Base-by-base conservation (phyloP, 139 green algal species). In the Chlorella sp. region DNA sequence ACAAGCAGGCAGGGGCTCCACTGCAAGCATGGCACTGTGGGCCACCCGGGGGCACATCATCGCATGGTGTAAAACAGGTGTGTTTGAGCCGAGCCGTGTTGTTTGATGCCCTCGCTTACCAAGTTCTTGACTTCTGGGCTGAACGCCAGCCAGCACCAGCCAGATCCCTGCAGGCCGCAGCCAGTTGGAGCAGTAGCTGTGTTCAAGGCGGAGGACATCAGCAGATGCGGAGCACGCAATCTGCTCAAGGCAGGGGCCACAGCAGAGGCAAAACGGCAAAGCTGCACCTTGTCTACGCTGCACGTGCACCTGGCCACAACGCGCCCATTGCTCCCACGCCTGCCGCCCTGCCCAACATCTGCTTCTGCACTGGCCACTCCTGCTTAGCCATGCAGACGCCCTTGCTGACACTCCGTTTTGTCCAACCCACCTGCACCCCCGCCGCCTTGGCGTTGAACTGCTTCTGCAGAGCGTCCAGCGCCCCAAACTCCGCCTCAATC, bases 61-160 rank as follows among this genome's bases (percentile, higher is more conserved):
- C n/a, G n/a, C n/a, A n/a, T n/a, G n/a, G n/a, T n/a, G n/a, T n/a
- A n/a, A n/a, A n/a, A n/a, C n/a, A n/a, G n/a, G n/a, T n/a, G n/a
- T n/a, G n/a, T n/a, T n/a, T n/a, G n/a, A n/a, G n/a, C n/a, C n/a
- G n/a, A n/a, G n/a, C n/a, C n/a, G n/a, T n/a, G n/a, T n/a, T n/a
- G n/a, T n/a, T n/a, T n/a, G n/a, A n/a, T n/a, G n/a, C n/a, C n/a
- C 51, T 16, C 9, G 13, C 51, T 60, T 16, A 60, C 86, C 79
- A 99, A 84, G 28, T 80, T 82, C 26, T 92, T 86, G 17, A 77
- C 92, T 2, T 90, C 88, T 70, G 94, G 94, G 90, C 96, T 95
- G 88, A 94, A 96, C 19, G 92, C 97, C 77, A 99, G 90, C 97
- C 97, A 99, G 60, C 94, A 96, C 97, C 97, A 99, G 73, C 97